A percentile compares a stretch with the other conserved stretches of the same genome.
Evolutionary conservation across 2,329 filamentous ascomycete genomes (phyloP).

Genomic region (Cercospora zeina): DNA sequence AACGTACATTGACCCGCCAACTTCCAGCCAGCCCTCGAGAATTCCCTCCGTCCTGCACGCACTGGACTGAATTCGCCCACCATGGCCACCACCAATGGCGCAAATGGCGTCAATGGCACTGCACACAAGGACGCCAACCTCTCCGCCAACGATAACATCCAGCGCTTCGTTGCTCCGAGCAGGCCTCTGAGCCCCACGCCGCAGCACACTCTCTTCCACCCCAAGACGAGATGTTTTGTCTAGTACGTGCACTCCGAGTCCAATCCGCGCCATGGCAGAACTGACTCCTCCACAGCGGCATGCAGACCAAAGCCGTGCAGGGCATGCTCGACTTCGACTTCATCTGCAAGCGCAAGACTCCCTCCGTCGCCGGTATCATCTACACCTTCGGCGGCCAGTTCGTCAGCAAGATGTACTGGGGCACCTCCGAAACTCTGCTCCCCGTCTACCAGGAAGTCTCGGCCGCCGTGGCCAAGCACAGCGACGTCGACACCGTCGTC

Average conservation of each 20-base stretch:
- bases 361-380: conserved; percentile 98
- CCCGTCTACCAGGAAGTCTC: conserved; percentile 94
- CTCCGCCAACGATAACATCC: conserved; percentile 98
- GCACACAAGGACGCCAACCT: conserved; percentile 37
- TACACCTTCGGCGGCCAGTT: conserved; percentile 99
- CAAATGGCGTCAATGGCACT: conserved; percentile 24
- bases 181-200: conserved; percentile 86
- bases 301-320: conserved; percentile 77
- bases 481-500: conserved; percentile 94
- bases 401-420: conserved; percentile 99
- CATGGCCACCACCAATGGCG: conserved; percentile 44
- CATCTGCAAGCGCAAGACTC: conserved; percentile 98
- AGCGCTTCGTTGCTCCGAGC: conserved; percentile 90
- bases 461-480: conserved; percentile 95
- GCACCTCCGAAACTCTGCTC: conserved; percentile 96
- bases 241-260: conserved; percentile 61
- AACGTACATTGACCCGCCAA: not conserved
- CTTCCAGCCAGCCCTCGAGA: conserved; percentile 3
- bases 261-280: not conserved
- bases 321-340: conserved; percentile 95
- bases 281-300: conserved; percentile 61
- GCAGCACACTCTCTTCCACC: conserved; percentile 91
- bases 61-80: conserved; percentile 34
- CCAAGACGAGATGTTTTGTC: conserved; percentile 99
- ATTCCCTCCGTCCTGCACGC: not conserved